These are phyloP conservation scores for Quercus phellos DNA, from an alignment of 331 rosid species.

Conservation along the genomic window DNA sequence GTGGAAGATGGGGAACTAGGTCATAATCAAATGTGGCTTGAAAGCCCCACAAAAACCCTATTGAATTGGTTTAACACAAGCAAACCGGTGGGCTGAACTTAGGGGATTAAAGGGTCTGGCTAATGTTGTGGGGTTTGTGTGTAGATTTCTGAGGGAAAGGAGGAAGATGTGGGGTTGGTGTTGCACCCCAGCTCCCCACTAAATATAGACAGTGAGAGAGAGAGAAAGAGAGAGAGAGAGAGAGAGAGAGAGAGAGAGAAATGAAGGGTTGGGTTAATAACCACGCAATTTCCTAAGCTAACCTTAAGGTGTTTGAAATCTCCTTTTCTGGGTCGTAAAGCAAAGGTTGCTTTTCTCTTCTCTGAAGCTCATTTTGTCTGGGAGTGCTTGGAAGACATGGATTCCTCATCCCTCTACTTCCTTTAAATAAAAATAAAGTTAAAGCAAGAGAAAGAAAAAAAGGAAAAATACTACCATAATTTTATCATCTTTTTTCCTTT, in stretches of 20 bases:
- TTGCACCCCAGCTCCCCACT: conserved; percentile 64
- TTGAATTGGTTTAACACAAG: conserved; percentile 54
- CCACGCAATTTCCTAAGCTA: conserved; percentile 94
- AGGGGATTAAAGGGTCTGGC: conserved; percentile 38
- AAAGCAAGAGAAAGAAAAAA: conserved; percentile 23
- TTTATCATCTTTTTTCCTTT: conserved; percentile 36
- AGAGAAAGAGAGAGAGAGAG: conserved; percentile 7
- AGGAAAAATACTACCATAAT: conserved; percentile 30
- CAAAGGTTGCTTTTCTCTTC: conserved; percentile 66
- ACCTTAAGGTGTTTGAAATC: conserved; percentile 78
- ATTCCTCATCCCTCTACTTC: conserved; percentile 66
- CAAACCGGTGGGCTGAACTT: conserved; percentile 36
- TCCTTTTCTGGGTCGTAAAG: conserved; percentile 99
- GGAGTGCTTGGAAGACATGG: conserved; percentile 90
- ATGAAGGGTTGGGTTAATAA: conserved; percentile 41
- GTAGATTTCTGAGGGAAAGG: conserved; percentile 43
- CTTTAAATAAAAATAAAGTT: conserved; percentile 32
- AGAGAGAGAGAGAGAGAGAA: conserved; percentile 2
- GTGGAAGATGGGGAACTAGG: conserved; percentile 27
- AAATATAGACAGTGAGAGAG: conserved; percentile 52
- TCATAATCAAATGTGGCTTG: conserved; percentile 47
- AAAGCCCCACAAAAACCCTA: conserved; percentile 53
- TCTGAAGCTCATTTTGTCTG: conserved; percentile 88
- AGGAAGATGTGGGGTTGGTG: conserved; percentile 56
- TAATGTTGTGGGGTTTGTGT: conserved; percentile 40